Evolutionary conservation across 345 rosid genomes (phyloP), one percentile per base, ranked within the genome.

Genomic region (Linum lewisii): DNA sequence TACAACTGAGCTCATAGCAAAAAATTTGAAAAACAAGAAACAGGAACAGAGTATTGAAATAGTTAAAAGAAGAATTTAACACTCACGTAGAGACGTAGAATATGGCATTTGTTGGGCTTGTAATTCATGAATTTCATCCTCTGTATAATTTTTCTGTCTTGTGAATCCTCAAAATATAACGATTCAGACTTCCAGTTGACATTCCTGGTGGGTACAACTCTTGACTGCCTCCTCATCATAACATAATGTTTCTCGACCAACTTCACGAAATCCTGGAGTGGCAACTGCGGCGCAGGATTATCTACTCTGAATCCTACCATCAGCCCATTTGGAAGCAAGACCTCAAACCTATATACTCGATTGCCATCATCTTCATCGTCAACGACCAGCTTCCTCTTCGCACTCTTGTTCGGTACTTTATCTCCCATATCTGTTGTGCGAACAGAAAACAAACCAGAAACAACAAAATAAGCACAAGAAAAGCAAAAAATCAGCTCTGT

Each of bases 281-380:
- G 6, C 70, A 87, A 82, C 5, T 66, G 57, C 0, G 22, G 51
- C 13, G n/a, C 24, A 0, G 79, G 75, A 14, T 75, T 38, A 9
- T 50, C 51, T 20, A 82, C 0, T 7, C 64, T 44, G 21, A 84
- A 55, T 0, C 21, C 66, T 11, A 87, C 75, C 3, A 74, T 63
- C 21, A 77, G 60, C n/a, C 84, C 72, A 54, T 78, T 78, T 0
- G 95, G 95, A 44, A 87, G 60, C n/a, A 84, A 65, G 0, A 84
- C 62, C 63, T 73, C 77, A 59, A 87, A 84, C 55, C n/a, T 73
- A 61, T 77, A 81, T 0, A 24, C 9, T 0, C 4, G 10, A 13
- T 6, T 62, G 0, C 61, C 72, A 3, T 54, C 74, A 29, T 63
- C 62, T 0, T 38, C 69, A 21, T 42, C 66, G 0, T 36, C 44